These are phyloP conservation scores for Thermoascus crustaceus DNA, from an alignment of 2,329 filamentous ascomycete genomes.

Conservation along the genomic window DNA sequence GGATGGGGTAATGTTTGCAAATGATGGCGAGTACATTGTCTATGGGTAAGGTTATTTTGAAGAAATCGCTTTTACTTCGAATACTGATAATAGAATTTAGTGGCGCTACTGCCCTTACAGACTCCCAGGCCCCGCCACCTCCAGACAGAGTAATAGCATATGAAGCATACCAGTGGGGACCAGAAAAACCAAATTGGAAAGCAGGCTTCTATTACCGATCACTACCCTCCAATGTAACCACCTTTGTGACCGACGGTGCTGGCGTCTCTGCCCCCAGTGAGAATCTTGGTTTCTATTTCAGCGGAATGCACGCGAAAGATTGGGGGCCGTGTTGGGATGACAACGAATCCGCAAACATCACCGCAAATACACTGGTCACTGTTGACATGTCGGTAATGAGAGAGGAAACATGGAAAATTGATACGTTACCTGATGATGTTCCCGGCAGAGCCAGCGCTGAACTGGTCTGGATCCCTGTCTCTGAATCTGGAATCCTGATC, in stretches of 20 bases:
- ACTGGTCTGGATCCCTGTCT: constrained; percentile 52
- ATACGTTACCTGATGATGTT: constrained; percentile 43
- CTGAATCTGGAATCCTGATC: constrained; percentile 28
- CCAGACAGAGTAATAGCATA: constrained; percentile 44
- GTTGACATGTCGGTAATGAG: constrained; percentile 51
- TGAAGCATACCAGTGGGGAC: constrained; percentile 46
- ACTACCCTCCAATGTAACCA: constrained; percentile 44
- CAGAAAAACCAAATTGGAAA: constrained; percentile 35
- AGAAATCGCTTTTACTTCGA: neutral
- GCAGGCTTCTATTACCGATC: constrained; percentile 36
- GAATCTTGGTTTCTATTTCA: constrained; percentile 64
- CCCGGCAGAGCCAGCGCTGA: constrained; percentile 55
- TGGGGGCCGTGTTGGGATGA: constrained; percentile 43
- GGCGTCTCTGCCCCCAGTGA: constrained; percentile 59
- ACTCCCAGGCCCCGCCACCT: constrained; percentile 32
- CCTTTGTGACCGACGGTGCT: constrained; percentile 58
- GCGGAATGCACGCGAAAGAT: constrained; percentile 48
- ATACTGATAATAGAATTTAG: constrained; percentile 11
- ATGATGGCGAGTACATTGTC: constrained; percentile 54
- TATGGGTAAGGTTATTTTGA: constrained; percentile 43
- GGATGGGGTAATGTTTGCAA: constrained; percentile 59
- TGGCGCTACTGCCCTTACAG: constrained; percentile 40
- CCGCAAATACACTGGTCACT: constrained; percentile 52
- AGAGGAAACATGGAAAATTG: constrained; percentile 49
- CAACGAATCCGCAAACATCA: constrained; percentile 24